Base-by-base conservation (phyloP, 495 filamentous ascomycete genomes). In the Xylaria acuta region DNA sequence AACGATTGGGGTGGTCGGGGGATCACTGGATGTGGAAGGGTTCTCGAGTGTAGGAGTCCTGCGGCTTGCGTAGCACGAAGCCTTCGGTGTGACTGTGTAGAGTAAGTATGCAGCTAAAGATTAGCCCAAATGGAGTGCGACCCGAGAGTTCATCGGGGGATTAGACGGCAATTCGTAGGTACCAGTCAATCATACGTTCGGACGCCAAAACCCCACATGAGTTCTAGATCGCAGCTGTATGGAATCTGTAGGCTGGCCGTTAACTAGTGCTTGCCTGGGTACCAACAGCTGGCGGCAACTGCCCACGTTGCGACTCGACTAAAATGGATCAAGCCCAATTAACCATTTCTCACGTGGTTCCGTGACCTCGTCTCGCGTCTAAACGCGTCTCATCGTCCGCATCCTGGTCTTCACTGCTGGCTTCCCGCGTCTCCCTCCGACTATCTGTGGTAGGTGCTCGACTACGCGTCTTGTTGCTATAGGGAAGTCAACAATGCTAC, bases 271-370 rank as follows among this genome's bases (percentile, higher is more conserved):
- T 45, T 20, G 41, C 41, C 0, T 45, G 41, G 41, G 1, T 9
- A 9, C 47, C 25, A 0, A 5, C 56, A 59, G 5, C 56, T 36
- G 58, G 30, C 3, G 8, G 20, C 58, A 38, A 3, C 58, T 60
- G 58, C 11, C 8, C 0, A 3, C 56, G 20, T 8, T 36, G 16
- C 5, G 1, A 1, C 36, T 30, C 5, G 38, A n/a, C 20, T 4
- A 14, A 56, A 56, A 32, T 56, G 53, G 14, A 32, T 25, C 5
- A 6, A 25, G 6, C 20, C 64, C 43, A 38, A 38, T 51, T 27
- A 51, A 56, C 16, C 27, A n/a, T 6, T 59, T 47, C 69, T 72
- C 70, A 72, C 70, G 70, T 72, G 70, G 62, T 72, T 72, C 62
- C 70, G 70, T 67, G 70, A 72, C 27, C 18, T 22, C 58, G 49